Conservation (phyloP, 495 filamentous ascomycete genomes). For the Trichoderma erinaceum region DNA sequence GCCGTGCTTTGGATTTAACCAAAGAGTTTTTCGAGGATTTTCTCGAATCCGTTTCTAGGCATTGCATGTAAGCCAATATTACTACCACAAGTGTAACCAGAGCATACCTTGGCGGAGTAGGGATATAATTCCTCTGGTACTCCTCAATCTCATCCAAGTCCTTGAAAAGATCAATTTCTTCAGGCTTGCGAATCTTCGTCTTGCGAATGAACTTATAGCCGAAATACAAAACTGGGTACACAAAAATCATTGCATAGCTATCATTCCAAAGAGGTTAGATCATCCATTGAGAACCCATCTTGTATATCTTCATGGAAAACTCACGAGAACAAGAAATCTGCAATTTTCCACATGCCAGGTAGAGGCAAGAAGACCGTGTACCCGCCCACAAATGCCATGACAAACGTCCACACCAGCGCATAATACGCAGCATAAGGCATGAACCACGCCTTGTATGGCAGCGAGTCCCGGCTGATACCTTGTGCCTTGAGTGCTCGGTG, state of each 20-base stretch:
- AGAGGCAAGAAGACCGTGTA: constrained; percentile 66
- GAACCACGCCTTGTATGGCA: constrained; percentile 60
- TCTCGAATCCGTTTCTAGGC: constrained; percentile 25
- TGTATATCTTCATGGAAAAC: constrained; percentile 20
- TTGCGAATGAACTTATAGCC: constrained; percentile 65
- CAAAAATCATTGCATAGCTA: constrained; percentile 58
- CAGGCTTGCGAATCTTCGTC: constrained; percentile 49
- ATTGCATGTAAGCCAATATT: constrained; percentile 15
- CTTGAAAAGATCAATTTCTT: constrained; percentile 56
- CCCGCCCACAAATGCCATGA: constrained; percentile 71
- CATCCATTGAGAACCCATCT: too few species aligned
- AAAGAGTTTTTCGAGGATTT: constrained; percentile 25
- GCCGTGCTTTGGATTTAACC: constrained; percentile 17
- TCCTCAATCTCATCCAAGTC: constrained; percentile 70
- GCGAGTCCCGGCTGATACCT: constrained; percentile 52
- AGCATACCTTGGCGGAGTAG: constrained; percentile 51
- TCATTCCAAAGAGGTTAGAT: neutral
- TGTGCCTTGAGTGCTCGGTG: constrained; percentile 62
- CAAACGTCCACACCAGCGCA: constrained; percentile 50
- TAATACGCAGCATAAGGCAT: constrained; percentile 71
- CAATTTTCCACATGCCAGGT: constrained; percentile 53
- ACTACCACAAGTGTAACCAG: too few species aligned
- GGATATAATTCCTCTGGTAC: constrained; percentile 60
- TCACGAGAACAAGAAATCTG: constrained; percentile 71
- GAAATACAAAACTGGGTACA: constrained; percentile 61